Conservation (phyloP, 2,329 filamentous ascomycete species). For the Myriosclerotinia curreyana region DNA sequence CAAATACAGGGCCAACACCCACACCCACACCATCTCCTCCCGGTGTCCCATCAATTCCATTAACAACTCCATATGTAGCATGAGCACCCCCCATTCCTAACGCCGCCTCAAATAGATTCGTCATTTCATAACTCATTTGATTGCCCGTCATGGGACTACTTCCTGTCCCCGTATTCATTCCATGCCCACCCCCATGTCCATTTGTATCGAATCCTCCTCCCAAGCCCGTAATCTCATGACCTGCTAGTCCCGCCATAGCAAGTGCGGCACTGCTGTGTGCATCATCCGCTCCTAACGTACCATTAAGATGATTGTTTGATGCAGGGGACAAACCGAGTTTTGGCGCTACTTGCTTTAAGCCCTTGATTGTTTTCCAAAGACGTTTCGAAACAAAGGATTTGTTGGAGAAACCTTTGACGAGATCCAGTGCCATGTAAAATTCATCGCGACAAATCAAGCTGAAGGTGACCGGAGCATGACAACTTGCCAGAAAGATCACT, state of each 20-base stretch:
- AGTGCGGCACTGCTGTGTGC: conserved; percentile 52
- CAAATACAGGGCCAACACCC: conserved; percentile 34
- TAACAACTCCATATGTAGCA: conserved; percentile 21
- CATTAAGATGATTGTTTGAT: conserved; percentile 1
- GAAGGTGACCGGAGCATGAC: conserved; percentile 71
- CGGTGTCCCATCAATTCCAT: conserved; percentile 23
- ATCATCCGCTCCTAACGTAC: conserved; percentile 41
- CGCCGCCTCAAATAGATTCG: conserved; percentile 39
- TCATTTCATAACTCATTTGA: conserved; percentile 41
- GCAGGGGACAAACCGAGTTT: conserved; percentile 52
- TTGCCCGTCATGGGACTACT: conserved; percentile 38
- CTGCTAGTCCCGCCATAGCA: conserved; percentile 55
- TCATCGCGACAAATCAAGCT: conserved; percentile 66
- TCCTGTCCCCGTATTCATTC: conserved; percentile 13
- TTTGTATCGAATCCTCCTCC: conserved; percentile 23
- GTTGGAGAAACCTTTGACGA: conserved; percentile 69
- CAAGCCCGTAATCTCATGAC: conserved; percentile 37
- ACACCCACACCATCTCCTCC: conserved; percentile 18
- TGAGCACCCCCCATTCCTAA: conserved; percentile 34
- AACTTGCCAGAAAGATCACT: conserved; percentile 72
- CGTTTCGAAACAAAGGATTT: conserved; percentile 70
- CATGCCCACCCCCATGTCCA: conserved; percentile 19
- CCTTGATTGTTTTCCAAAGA: conserved; percentile 64
- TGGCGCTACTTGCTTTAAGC: conserved; percentile 69
- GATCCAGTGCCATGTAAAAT: conserved; percentile 74